phyloP scores from a whole-genome alignment of 1,139 yeast genomes.

The Ogataea hybrid region DNA sequence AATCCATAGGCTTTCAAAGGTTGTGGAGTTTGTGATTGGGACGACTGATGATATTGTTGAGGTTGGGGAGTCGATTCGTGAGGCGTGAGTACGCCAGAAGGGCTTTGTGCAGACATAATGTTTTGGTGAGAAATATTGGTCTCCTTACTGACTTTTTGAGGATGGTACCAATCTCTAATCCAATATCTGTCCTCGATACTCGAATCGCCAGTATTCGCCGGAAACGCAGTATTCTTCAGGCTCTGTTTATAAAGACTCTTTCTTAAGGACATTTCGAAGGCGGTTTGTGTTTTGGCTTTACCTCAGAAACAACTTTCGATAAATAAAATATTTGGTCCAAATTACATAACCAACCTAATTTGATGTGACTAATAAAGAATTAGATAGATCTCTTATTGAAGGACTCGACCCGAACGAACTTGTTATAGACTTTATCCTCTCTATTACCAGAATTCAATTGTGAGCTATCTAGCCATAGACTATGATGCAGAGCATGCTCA shows the following conservation, averaged over 20 bases:
- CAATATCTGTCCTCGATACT: slow-evolving; percentile 32
- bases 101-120: slow-evolving; percentile 16
- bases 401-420: no score
- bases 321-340: no score
- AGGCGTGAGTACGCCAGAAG: slow-evolving; percentile 22
- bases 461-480: no score
- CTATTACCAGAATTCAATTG: no score
- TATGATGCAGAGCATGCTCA: no score
- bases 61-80: slow-evolving; percentile 32
- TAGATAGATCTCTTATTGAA: no score
- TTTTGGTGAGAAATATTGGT: slow-evolving; percentile 10
- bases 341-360: no score
- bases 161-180: slow-evolving; percentile 38
- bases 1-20: slow-evolving; percentile 32
- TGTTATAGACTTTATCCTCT: no score
- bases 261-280: slow-evolving; percentile 31
- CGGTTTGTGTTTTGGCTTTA: no score
- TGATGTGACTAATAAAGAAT: no score
- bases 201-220: slow-evolving; percentile 18
- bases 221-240: slow-evolving; percentile 31
- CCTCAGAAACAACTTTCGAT: no score
- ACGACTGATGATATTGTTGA: slow-evolving; percentile 21
- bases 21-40: slow-evolving; percentile 25
- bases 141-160: slow-evolving; percentile 25
- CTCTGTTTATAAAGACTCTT: slow-evolving; percentile 38